These are phyloP conservation scores for Cymodocea nodosa DNA, from an alignment of 116 monocot genomes.

Conservation along the genomic window DNA sequence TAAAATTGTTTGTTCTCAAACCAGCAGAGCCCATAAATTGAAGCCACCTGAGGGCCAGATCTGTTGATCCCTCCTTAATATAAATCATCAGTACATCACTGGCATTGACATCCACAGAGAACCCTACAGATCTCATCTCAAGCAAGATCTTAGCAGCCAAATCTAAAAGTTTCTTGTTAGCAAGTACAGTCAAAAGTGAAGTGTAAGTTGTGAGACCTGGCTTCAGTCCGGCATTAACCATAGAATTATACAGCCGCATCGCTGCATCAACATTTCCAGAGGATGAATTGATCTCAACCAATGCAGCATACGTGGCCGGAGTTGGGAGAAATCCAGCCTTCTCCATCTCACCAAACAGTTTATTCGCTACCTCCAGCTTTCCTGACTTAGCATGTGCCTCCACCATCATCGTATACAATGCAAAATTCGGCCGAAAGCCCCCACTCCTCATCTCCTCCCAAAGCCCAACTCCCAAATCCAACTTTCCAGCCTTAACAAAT, in stretches of 20 bases:
- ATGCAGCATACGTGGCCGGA: slow-evolving; percentile 59
- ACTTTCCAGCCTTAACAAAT: slow-evolving; percentile 78
- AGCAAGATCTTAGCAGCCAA: slow-evolving; percentile 82
- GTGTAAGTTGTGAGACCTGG: slow-evolving; percentile 71
- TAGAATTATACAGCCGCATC: slow-evolving; percentile 74
- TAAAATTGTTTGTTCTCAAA: slow-evolving; percentile 84
- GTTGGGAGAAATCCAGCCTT: slow-evolving; percentile 89
- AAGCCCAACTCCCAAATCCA: slow-evolving; percentile 53
- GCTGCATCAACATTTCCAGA: slow-evolving; percentile 63
- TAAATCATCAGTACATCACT: slow-evolving; percentile 95
- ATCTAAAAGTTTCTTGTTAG: slow-evolving; percentile 70
- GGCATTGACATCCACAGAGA: slow-evolving; percentile 72
- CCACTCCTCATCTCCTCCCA: slow-evolving; percentile 82
- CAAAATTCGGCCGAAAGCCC: slow-evolving; percentile 79
- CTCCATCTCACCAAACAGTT: slow-evolving; percentile 80
- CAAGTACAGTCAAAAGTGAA: slow-evolving; percentile 42
- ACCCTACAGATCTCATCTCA: slow-evolving; percentile 85
- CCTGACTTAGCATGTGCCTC: slow-evolving; percentile 81
- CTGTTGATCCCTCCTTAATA: slow-evolving; percentile 75
- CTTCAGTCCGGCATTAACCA: slow-evolving; percentile 58
- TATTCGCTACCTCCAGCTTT: slow-evolving; percentile 42
- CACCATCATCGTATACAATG: slow-evolving; percentile 75
- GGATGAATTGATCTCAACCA: slow-evolving; percentile 68
- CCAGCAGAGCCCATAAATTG: slow-evolving; percentile 89
- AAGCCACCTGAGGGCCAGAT: slow-evolving; percentile 75